These are phyloP conservation scores for Jackrogersella multiformis DNA, from an alignment of 495 filamentous ascomycete genomes.

Conservation along the genomic window DNA sequence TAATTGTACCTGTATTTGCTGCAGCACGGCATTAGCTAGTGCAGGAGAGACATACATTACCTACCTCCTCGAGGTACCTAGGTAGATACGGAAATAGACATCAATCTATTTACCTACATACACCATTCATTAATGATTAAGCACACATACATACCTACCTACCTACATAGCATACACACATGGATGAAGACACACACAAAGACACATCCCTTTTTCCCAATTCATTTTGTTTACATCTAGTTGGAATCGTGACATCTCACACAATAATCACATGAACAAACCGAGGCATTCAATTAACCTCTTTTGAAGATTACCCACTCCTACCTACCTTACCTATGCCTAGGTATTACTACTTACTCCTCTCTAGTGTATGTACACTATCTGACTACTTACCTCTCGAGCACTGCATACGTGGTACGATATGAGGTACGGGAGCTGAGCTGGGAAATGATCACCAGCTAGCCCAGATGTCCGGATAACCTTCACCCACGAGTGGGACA, in stretches of 20 bases:
- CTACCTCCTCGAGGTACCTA: too few relatives aligned
- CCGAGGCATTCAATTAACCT: slow-evolving; percentile 21
- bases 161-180: background rate
- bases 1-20: background rate
- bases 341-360: too few relatives aligned
- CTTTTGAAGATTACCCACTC: background rate
- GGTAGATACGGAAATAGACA: slow-evolving; percentile 8
- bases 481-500: slow-evolving; percentile 36
- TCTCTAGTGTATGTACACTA: too few relatives aligned
- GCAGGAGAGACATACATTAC: slow-evolving; percentile 13
- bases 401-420: slow-evolving; percentile 39
- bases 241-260: background rate
- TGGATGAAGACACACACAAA: background rate
- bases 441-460: slow-evolving; percentile 36
- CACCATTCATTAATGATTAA: too few relatives aligned
- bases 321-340: too few relatives aligned
- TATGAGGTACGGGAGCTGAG: slow-evolving; percentile 30
- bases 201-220: background rate
- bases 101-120: background rate
- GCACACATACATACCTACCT: too few relatives aligned
- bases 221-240: too few relatives aligned
- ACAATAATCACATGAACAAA: background rate
- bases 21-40: background rate
- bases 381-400: slow-evolving; percentile 1
- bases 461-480: slow-evolving; percentile 44